Base-by-base conservation (phyloP, 1,284 basidiomycete genomes). In the Pseudozyma sp. region DNA sequence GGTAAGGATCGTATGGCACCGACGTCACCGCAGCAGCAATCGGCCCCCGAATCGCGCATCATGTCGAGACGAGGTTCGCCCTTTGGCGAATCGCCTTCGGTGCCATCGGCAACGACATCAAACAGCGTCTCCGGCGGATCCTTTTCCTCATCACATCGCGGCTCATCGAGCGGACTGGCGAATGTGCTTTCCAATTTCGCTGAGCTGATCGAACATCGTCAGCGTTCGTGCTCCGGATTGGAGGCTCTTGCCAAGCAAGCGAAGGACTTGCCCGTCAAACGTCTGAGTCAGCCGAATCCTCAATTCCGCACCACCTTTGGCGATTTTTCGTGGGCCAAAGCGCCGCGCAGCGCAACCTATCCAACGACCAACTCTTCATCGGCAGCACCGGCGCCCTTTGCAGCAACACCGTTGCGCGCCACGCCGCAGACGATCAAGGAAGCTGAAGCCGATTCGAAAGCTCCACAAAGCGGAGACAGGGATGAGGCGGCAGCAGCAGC, bases 151-250 rank as follows among this genome's bases (percentile, higher is more conserved):
- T 51, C 68, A n/a, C 63, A 68, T 40, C 53, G 65, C 13, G 57
- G 49, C 17, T 64, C 70, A 10, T 64, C 69, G 48, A 53, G 50
- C 31, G 49, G 70, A 24, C 55, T 74, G 2, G 70, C 58, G 42
- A 65, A 45, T 34, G 70, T 74, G 19, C 44, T 74, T 6, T 74
- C 65, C 31, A 65, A 68, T 47, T 68, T 68, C 49, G 70, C 70
- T n/a, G 70, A 74, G 43, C 48, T 74, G 39, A 68, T 74, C 43
- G 66, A 74, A 47, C 57, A 68, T n/a, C 70, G 70, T 35, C 70
- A 74, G 42, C 64, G 66, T 10, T 74, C 70, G 30, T 74, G 70
- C 37, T 74, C 70, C 5, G 65, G 66, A 0, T 47, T 74, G 19
- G 70, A 74, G 44, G 70, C 70, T 13, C 62, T 74, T 14, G 70